Conservation (phyloP, 2,329 filamentous ascomycete genomes). For the Talaromyces sp. region DNA sequence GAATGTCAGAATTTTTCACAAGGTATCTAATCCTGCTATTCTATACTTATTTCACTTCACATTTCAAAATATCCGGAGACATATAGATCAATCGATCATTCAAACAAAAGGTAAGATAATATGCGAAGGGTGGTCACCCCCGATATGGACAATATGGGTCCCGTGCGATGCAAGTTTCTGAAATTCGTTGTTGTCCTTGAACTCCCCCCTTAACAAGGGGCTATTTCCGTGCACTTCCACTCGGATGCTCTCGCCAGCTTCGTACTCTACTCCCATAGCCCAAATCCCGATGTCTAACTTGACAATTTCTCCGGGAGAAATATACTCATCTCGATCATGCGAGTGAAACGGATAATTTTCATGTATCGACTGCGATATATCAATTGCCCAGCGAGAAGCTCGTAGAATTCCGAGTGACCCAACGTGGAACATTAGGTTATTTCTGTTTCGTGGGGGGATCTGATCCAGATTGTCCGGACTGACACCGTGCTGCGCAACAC, state of each 20-base stretch:
- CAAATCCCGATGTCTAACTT: slow-evolving; percentile 44
- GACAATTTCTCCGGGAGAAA: slow-evolving; percentile 36
- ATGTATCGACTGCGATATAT: slow-evolving; percentile 22
- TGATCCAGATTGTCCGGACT: background rate
- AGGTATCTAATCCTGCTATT: background rate
- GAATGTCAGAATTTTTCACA: background rate
- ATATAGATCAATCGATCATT: background rate
- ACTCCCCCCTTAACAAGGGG: slow-evolving; percentile 1
- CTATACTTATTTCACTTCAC: background rate
- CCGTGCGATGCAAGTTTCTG: background rate
- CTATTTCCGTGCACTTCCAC: slow-evolving; percentile 13
- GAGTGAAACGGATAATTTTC: slow-evolving; percentile 28
- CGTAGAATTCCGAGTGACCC: slow-evolving; percentile 32
- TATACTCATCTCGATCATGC: slow-evolving; percentile 37
- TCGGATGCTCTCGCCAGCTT: slow-evolving; percentile 30
- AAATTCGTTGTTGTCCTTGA: slow-evolving; percentile 1
- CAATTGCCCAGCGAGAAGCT: slow-evolving; percentile 37
- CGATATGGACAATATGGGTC: slow-evolving; percentile 1
- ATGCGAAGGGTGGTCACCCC: background rate
- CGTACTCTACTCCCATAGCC: slow-evolving; percentile 41
- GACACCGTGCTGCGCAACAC: background rate
- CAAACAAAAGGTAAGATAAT: slow-evolving; percentile 5
- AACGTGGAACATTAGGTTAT: slow-evolving; percentile 1
- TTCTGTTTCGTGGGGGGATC: background rate
- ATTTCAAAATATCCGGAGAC: background rate